A percentile compares a stretch with the other conserved stretches of the same genome.
These are phyloP conservation scores for Cyclospora cayetanensis DNA, from an alignment of 169 alveolate species.

Conservation along the genomic window DNA sequence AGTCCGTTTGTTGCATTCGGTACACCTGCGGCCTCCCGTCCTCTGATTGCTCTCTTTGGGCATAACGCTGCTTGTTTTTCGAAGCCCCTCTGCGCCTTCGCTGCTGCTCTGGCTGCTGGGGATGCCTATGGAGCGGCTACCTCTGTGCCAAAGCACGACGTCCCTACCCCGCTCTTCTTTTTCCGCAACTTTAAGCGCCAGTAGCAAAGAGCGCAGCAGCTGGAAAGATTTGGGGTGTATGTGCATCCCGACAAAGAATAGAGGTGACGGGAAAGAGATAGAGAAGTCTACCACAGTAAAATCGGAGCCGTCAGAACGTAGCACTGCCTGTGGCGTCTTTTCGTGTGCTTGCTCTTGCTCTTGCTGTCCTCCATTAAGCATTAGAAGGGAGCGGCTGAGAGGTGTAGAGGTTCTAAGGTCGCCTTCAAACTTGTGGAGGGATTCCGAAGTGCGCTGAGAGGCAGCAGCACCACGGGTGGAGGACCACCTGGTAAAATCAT, in stretches of 20 bases:
- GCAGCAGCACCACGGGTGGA: too few relatives aligned
- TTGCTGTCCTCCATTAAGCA: neutral
- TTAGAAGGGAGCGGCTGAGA: too few relatives aligned
- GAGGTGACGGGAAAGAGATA: neutral
- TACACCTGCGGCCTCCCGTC: neutral
- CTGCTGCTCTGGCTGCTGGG: neutral
- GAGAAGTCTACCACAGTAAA: neutral
- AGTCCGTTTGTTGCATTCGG: neutral
- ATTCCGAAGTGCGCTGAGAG: too few relatives aligned
- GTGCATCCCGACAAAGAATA: neutral
- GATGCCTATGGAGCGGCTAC: too few relatives aligned
- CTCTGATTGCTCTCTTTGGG: too few relatives aligned
- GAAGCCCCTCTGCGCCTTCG: too few relatives aligned
- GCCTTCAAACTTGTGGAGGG: neutral
- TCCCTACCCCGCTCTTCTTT: neutral
- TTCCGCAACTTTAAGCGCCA: neutral
- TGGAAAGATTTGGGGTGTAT: neutral
- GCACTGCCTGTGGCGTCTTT: too few relatives aligned
- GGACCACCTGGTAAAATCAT: too few relatives aligned
- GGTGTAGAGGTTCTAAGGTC: neutral
- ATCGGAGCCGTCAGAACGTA: neutral
- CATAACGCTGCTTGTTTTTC: too few relatives aligned
- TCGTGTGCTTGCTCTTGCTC: neutral
- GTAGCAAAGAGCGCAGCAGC: conserved; percentile 3
- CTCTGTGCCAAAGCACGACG: neutral